Evolutionary conservation across 2,329 filamentous ascomycete species (phyloP), one percentile per base, ranked within the genome.

Genomic region (Didymella lethalis): DNA sequence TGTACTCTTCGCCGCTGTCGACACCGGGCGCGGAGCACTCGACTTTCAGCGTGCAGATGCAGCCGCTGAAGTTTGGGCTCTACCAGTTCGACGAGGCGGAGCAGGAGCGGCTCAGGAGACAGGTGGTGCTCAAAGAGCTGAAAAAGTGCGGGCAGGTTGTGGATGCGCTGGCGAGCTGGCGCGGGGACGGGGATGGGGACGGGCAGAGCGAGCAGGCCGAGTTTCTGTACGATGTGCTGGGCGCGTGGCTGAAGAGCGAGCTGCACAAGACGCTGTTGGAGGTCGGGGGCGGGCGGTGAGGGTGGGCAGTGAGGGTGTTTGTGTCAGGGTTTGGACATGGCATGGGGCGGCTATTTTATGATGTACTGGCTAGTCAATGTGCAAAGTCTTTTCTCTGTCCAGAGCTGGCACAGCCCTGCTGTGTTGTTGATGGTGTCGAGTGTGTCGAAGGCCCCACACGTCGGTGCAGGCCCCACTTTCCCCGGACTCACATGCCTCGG

Each of bases 191-290:
- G 23, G 54, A 23, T 3, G 3, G 23, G 23, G 23, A 66, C 7
- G 60, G 62, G 8, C 61, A 61, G 29, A 59, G 57, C 5, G 70
- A 68, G 43, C 69, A 73, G 51, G 69, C 69, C 1, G 66, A 71
- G 60, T 72, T 68, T 28, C 44, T 75, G 44, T 75, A 74, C 46
- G 70, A 70, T 57, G 64, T 71, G 12, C 59, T 75, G 3, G 72
- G 73, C 32, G 65, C 69, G 28, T 75, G 73, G 73, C 49, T 75
- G 47, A 72, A 73, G 66, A 71, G 63, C 44, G 67, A 74, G 59
- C 53, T 74, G 48, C 66, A 64, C 52, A 73, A 67, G 64, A 74
- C 69, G 26, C 48, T 71, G 18, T 61, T 61, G 44, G 63, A 73
- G 49, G 65, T 75, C 7, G 65, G 67, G 49, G 60, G 62, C 23